phyloP scores from a whole-genome alignment of 2,329 filamentous ascomycete species.

The Bipolaris oryzae region DNA sequence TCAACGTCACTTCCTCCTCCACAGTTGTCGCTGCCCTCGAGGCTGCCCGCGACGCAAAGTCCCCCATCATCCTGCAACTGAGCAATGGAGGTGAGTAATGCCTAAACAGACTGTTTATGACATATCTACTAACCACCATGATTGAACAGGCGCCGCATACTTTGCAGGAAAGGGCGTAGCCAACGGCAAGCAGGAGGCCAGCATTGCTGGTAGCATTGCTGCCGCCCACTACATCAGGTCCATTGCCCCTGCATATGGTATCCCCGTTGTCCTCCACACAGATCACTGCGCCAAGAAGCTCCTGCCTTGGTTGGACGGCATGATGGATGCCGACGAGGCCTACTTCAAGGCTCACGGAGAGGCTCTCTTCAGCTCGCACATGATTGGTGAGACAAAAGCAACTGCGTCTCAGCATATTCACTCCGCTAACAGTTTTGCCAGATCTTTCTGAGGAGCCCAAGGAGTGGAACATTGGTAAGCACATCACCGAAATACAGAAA shows the following conservation, averaged over 20 bases:
- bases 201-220: slow-evolving; percentile 84
- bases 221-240: slow-evolving; percentile 87
- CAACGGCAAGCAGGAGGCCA: slow-evolving; percentile 74
- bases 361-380: slow-evolving; percentile 72
- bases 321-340: slow-evolving; percentile 84
- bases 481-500: not conserved
- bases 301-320: slow-evolving; percentile 81
- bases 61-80: slow-evolving; percentile 89
- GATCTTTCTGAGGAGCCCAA: slow-evolving; percentile 76
- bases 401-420: not conserved
- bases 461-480: slow-evolving; percentile 74
- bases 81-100: slow-evolving; percentile 77
- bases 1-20: slow-evolving; percentile 79
- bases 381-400: slow-evolving; percentile 67
- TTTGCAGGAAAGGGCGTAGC: slow-evolving; percentile 68
- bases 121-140: slow-evolving; percentile 46
- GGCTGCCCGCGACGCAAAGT: slow-evolving; percentile 89
- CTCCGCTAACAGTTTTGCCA: not conserved
- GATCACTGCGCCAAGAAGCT: slow-evolving; percentile 68
- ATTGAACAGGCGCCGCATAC: slow-evolving; percentile 71
- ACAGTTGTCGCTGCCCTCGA: slow-evolving; percentile 80
- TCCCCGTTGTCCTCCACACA: slow-evolving; percentile 70
- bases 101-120: not conserved
- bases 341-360: slow-evolving; percentile 89
- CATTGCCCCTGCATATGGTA: slow-evolving; percentile 82